Evolutionary conservation across 495 filamentous ascomycete genomes (phyloP).

Genomic region (Penicillium angulare): DNA sequence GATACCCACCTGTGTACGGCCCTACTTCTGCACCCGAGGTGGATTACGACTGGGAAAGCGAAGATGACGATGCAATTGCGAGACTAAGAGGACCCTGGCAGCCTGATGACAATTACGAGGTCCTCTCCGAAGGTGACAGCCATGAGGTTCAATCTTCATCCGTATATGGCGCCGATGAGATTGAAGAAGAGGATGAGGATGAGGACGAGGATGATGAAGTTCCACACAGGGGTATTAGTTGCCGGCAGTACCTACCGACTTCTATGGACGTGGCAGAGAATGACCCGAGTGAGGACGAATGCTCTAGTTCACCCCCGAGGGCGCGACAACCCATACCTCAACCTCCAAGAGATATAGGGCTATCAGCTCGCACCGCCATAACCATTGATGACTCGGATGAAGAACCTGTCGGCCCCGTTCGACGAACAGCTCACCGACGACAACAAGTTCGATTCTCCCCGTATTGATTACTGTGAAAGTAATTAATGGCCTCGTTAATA

Average conservation of each 20-base stretch:
- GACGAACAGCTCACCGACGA: conserved; percentile 21
- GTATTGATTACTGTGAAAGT: conserved; percentile 12
- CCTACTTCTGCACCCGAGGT: neutral
- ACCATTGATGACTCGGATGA: conserved; percentile 29
- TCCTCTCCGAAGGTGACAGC: neutral
- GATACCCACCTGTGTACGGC: neutral
- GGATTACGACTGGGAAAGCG: neutral
- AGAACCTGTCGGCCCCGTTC: conserved; percentile 25
- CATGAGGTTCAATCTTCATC: neutral
- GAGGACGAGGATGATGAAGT: conserved; percentile 11
- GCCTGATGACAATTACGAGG: neutral
- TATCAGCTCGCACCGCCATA: conserved; percentile 13
- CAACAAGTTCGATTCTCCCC: conserved; percentile 19
- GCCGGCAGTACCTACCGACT: no score
- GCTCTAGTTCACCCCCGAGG: conserved; percentile 12
- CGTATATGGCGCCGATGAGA: neutral
- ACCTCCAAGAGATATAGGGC: neutral
- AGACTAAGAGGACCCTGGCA: neutral
- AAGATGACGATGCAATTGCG: conserved; percentile 4
- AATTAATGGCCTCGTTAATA: neutral
- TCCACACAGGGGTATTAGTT: neutral
- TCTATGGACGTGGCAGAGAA: no score
- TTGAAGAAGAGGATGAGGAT: conserved; percentile 7
- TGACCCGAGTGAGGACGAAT: no score
- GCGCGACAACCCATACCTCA: no score